Percentiles rank a stretch among this genome's conserved stretches.
Conservation (phyloP, 495 filamentous ascomycete genomes). For the Neohortaea acidophila region DNA sequence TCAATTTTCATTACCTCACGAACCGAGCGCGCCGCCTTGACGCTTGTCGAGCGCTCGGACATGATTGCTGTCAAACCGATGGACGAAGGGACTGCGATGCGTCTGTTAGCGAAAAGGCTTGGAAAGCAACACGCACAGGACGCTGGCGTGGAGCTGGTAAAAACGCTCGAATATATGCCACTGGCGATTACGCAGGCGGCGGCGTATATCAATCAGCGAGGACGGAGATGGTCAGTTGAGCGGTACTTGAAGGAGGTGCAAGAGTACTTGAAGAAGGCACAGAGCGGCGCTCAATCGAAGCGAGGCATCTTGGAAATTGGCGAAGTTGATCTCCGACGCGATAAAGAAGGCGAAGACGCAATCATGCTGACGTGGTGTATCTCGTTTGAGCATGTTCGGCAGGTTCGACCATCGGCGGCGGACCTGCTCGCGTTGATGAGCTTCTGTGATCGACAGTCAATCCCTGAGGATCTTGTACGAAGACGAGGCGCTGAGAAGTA, state of each 20-base stretch:
- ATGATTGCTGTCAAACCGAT: constrained; percentile 16
- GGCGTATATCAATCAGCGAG: constrained; percentile 29
- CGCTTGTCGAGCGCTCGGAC: background rate
- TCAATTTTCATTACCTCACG: constrained; percentile 32
- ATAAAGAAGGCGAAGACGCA: constrained; percentile 5
- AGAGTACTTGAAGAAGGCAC: constrained; percentile 5
- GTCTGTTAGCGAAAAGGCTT: constrained; percentile 7
- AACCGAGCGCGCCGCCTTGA: constrained; percentile 16
- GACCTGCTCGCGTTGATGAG: constrained; percentile 30
- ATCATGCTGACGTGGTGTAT: constrained; percentile 15
- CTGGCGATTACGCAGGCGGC: constrained; percentile 38
- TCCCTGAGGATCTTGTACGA: constrained; percentile 22
- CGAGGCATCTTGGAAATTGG: constrained; percentile 1
- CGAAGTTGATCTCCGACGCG: constrained; percentile 7
- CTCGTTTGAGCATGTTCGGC: constrained; percentile 13
- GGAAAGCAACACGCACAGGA: constrained; percentile 1
- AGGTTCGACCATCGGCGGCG: constrained; percentile 18
- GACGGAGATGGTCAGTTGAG: background rate
- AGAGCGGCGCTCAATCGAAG: constrained; percentile 4
- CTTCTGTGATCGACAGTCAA: constrained; percentile 15
- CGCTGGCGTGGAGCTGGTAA: constrained; percentile 21
- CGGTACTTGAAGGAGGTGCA: constrained; percentile 6
- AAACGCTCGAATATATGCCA: constrained; percentile 32
- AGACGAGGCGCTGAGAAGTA: constrained; percentile 3
- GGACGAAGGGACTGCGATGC: constrained; percentile 9